These are phyloP conservation scores for Fusarium torreyae DNA, from an alignment of 2,329 filamentous ascomycete genomes.

Conservation along the genomic window DNA sequence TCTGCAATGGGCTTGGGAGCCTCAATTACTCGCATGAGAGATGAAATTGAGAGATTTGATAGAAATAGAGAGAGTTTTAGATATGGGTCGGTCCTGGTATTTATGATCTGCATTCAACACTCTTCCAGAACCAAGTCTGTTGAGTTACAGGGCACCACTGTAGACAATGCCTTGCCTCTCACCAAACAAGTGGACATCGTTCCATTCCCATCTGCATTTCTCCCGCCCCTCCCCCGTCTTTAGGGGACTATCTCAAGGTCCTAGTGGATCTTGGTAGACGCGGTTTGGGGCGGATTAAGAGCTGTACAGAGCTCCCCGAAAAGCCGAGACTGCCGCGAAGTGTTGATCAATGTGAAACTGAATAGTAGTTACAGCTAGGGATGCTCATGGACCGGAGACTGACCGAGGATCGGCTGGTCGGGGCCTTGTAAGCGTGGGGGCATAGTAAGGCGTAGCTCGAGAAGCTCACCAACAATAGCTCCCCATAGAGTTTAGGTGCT, in stretches of 20 bases:
- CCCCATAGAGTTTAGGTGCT: conserved; percentile 24
- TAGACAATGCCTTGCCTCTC: neutral
- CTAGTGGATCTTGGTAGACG: conserved; percentile 31
- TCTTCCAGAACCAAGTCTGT: conserved; percentile 3
- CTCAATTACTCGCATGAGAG: conserved; percentile 1
- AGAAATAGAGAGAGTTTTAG: neutral
- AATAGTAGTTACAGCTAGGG: neutral
- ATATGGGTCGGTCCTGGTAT: neutral
- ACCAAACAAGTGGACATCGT: neutral
- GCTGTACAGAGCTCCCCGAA: conserved; percentile 13
- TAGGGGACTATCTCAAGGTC: conserved; percentile 10
- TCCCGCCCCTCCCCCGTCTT: conserved; percentile 11
- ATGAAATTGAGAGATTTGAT: neutral
- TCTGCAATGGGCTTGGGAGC: neutral
- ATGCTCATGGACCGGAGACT: conserved; percentile 29
- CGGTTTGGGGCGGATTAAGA: conserved; percentile 34
- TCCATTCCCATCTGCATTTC: neutral
- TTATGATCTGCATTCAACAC: conserved; percentile 3
- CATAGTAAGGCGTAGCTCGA: conserved; percentile 31
- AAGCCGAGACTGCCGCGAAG: conserved; percentile 36
- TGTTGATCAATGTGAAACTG: neutral
- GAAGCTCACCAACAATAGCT: conserved; percentile 34
- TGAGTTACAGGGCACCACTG: conserved; percentile 15
- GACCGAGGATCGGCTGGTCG: conserved; percentile 30
- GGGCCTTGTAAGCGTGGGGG: conserved; percentile 26